Evolutionary conservation across 75 land plant species (phyloP), one percentile per base, ranked within the genome.

Genomic region (Cunninghamia lanceolata): DNA sequence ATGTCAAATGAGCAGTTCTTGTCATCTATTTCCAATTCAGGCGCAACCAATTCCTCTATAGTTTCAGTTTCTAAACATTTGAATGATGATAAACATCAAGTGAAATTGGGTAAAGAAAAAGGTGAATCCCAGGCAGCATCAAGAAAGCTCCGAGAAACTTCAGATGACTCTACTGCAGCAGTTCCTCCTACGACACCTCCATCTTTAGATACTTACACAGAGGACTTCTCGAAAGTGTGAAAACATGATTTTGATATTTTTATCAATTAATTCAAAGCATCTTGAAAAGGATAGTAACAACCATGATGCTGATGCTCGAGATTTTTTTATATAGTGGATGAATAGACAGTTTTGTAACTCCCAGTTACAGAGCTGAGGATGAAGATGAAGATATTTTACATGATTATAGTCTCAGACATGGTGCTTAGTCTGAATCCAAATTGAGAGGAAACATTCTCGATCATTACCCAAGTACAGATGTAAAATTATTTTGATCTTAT

Each of bases 381-480:
- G 75, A 34, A 3, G 36, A 30, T 7, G 35, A 71, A 32, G 75
- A 71, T 71, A 75, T 75, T 38, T 75, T 16, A 14, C 28, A 59
- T 81, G 66, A 79, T 73, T 86, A 36, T 34, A 36, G 45, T 54
- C 83, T 86, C 82, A 81, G 82, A 19, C n/a, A 35, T 79, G 42
- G 83, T 82, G 53, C 30, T 82, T 45, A 82, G 78, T 75, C 78
- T 75, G 78, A 42, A 75, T 71, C 78, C 19, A 75, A 75, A 19
- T 19, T 75, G 78, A 75, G 38, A 36, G 39, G 59, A 39, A 21
- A 82, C 50, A n/a, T 86, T 86, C 87, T 83, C 87, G 87, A 86
- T 86, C 87, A 86, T 81, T 86, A 80, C 87, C 87, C 87, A 86
- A 86, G 87, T 83, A 83, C 59, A 78, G 87, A 73, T 86, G 87